Evolutionary conservation across 768 basidiomycete genomes (phyloP).

Genomic region (Paxillus ammoniavirescens): DNA sequence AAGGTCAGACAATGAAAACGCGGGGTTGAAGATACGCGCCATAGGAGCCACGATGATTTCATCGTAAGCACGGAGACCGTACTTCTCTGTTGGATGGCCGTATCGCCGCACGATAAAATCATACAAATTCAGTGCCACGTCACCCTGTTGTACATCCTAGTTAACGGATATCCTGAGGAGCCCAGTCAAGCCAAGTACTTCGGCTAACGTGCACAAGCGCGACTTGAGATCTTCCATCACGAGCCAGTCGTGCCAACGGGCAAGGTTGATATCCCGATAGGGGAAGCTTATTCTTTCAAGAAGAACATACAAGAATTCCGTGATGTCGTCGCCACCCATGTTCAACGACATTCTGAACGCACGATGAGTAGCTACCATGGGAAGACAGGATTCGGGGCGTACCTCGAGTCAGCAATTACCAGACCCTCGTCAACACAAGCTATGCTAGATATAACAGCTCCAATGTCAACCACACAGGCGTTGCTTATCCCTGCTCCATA

Average conservation of each 20-base stretch:
- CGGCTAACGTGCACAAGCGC: slow-evolving; percentile 79
- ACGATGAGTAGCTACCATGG: slow-evolving; percentile 3
- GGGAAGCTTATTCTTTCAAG: slow-evolving; percentile 83
- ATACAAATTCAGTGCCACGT: slow-evolving; percentile 87
- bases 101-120: slow-evolving; percentile 86
- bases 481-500: slow-evolving; percentile 94
- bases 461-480: slow-evolving; percentile 96
- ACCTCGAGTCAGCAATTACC: slow-evolving; percentile 87
- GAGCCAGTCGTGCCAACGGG: slow-evolving; percentile 79
- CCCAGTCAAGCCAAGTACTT: slow-evolving; percentile 51
- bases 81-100: slow-evolving; percentile 77
- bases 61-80: slow-evolving; percentile 88
- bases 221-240: slow-evolving; percentile 91
- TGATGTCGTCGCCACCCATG: slow-evolving; percentile 95
- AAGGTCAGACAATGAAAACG: not conserved
- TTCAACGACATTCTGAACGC: slow-evolving; percentile 66
- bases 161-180: slow-evolving; percentile 1
- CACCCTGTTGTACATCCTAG: slow-evolving; percentile 49
- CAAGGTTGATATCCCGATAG: slow-evolving; percentile 79
- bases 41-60: slow-evolving; percentile 94
- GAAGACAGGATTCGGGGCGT: slow-evolving; percentile 13
- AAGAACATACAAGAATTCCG: slow-evolving; percentile 80
- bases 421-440: slow-evolving; percentile 95
- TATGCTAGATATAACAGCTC: slow-evolving; percentile 78
- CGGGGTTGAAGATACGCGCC: slow-evolving; percentile 46